Percentiles rank a stretch among this genome's conserved stretches.
Conservation (phyloP, 257 asterid species). For the Solanum stenotomum region DNA sequence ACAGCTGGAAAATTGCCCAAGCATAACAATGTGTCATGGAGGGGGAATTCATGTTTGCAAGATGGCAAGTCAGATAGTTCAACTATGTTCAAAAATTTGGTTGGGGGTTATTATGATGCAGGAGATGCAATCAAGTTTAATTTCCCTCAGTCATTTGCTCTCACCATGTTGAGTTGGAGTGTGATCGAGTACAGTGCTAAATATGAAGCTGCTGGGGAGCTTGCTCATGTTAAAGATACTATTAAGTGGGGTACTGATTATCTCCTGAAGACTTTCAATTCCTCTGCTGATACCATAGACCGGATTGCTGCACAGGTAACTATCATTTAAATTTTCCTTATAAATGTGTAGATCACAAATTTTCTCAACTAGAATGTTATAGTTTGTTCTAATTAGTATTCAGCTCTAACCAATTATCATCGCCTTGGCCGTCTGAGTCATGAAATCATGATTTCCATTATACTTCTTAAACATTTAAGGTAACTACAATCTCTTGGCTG, state of each 20-base stretch:
- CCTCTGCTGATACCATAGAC: constrained; percentile 73
- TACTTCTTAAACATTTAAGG: background rate
- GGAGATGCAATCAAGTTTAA: constrained; percentile 95
- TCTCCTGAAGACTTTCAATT: constrained; percentile 85
- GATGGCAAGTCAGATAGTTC: constrained; percentile 60
- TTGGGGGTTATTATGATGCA: constrained; percentile 91
- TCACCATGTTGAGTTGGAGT: constrained; percentile 98
- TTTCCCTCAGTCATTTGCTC: constrained; percentile 81
- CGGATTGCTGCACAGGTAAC: constrained; percentile 68
- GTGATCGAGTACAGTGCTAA: constrained; percentile 84
- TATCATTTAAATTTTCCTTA: background rate
- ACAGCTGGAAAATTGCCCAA: constrained; percentile 91
- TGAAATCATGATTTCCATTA: background rate
- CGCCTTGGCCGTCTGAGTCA: background rate
- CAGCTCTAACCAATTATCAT: background rate
- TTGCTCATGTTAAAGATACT: constrained; percentile 70
- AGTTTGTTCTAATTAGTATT: background rate
- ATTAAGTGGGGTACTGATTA: constrained; percentile 99
- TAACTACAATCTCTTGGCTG: background rate
- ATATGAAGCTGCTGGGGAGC: constrained; percentile 93
- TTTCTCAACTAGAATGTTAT: background rate
- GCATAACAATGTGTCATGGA: constrained; percentile 93
- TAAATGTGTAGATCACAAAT: background rate
- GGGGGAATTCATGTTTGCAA: constrained; percentile 72
- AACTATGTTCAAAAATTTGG: constrained; percentile 47